Base-by-base conservation (phyloP, 805 yeast species). In the Candida dajiaensis region DNA sequence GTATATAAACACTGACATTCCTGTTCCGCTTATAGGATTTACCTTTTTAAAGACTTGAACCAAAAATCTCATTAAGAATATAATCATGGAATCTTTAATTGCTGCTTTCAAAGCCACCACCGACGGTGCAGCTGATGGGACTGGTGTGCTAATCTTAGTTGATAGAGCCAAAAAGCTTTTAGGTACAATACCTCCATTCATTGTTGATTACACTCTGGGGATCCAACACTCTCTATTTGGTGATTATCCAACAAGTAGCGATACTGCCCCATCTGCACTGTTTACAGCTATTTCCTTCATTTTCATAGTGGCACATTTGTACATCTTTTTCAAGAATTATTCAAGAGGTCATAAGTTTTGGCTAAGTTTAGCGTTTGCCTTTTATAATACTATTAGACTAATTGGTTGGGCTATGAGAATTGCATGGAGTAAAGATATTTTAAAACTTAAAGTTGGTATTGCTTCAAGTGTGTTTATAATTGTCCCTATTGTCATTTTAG, bases 331-430 rank as follows among this genome's bases (percentile, higher is more conserved):
- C 8, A 63, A 71, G 36, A 80, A 85, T 61, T 60, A 53, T 44
- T 50, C 67, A 5, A 66, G 85, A 54, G 82, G 82, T 2, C 90
- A 85, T 63, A 68, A 71, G 51, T 84, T 85, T 59, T 74, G 73
- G 68, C 58, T 79, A 16, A 68, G 79, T 4, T 53, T 81, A 15
- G 79, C 77, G 2, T 73, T 82, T 57, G 70, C 72, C 1, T 69
- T 76, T 51, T 82, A 81, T 60, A 71, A 79, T 48, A 46, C 73
- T 3, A 52, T 79, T 57, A 72, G 83, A 61, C 64, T 75, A 50
- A 52, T 83, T 36, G 90, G 89, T 1, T 85, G 72, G 57, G 74
- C 76, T 1, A 53, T 79, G 48, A 71, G 92, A 58, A 63, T 77
- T 36, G 66, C 63, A 12, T 85, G 90, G 89, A 73, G 79, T 15